Base-by-base conservation (phyloP, 2,329 filamentous ascomycete genomes). In the Neonectria coccinea region DNA sequence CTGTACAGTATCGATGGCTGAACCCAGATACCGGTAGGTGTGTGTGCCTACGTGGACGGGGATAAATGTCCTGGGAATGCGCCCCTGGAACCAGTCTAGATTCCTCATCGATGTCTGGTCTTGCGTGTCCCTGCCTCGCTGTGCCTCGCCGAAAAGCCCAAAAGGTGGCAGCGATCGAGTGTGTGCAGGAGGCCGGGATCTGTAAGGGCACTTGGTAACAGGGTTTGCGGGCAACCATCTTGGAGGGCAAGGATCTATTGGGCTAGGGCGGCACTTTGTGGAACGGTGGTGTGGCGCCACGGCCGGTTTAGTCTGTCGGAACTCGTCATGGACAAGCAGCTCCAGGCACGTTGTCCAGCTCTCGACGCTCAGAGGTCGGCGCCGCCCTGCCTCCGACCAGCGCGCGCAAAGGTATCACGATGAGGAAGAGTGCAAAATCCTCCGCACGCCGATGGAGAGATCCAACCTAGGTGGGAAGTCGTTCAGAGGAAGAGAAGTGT, bases 301-400 rank as follows among this genome's bases (percentile, higher is more conserved):
- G 18, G 5, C 7, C 16, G 44, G 27, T 56, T 52, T 56, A 36
- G 39, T 20, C n/a, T 42, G 39, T n/a, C 39, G 39, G 9, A n/a
- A 42, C 39, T 64, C 61, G 61, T 64, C 61, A 64, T 64, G 44
- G 56, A 48, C 18, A 39, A 12, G n/a, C 11, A 42, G 29, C 29
- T 36, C 22, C 36, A 45, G 16, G 61, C 61, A 64, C 61, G 61
- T 64, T 64, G 56, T 27, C 18, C 20, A 25, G 20, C 52, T 36
- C 56, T 59, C 14, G 4, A 51, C 61, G 56, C 61, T 64, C 45
- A 64, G 33, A 64, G 61, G 61, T 16, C 51, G 52, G 16, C 44
- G 29, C 11, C 45, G 27, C 36, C 56, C 44, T 44, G 44, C n/a
- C 27, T 36, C 29, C 29, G 20, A 51, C n/a, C 42, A 44, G 12